Conservation (phyloP, 345 rosid genomes). For the Rhizophora mangle region DNA sequence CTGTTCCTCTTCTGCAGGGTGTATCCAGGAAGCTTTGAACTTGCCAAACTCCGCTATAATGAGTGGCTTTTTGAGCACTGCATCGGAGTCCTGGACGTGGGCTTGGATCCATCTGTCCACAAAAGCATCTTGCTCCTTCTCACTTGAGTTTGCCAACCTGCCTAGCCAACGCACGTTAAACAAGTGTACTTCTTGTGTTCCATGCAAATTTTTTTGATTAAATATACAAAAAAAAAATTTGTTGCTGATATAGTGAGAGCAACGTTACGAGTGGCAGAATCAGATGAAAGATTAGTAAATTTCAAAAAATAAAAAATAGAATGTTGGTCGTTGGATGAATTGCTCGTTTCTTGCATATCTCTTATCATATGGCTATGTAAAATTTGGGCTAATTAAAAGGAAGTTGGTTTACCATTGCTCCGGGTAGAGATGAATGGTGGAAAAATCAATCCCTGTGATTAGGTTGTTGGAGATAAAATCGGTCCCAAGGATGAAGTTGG, state of each 20-base stretch:
- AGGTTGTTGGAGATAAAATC: conserved; percentile 68
- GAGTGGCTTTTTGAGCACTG: conserved; percentile 51
- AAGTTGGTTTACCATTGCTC: conserved; percentile 55
- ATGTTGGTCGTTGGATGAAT: too few relatives aligned
- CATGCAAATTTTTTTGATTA: too few relatives aligned
- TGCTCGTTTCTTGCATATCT: too few relatives aligned
- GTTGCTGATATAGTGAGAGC: too few relatives aligned
- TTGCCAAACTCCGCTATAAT: conserved; percentile 61
- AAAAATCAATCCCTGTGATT: conserved; percentile 55
- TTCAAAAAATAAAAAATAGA: too few relatives aligned
- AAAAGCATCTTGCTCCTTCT: conserved; percentile 35
- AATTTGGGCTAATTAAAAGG: not conserved
- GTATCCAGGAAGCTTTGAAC: conserved; percentile 43
- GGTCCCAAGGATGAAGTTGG: conserved; percentile 35
- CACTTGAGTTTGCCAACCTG: conserved; percentile 54
- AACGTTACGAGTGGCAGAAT: too few relatives aligned
- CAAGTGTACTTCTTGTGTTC: too few relatives aligned
- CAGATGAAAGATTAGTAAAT: too few relatives aligned
- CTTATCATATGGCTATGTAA: not conserved
- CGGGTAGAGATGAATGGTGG: conserved; percentile 71
- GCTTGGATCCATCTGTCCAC: conserved; percentile 47
- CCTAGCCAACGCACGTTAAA: not conserved
- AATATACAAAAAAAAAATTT: too few relatives aligned
- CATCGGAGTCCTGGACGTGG: conserved; percentile 46
- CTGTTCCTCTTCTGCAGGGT: conserved; percentile 44